phyloP scores from a whole-genome alignment of 1,284 basidiomycete species.

The Trametes polyzona region DNA sequence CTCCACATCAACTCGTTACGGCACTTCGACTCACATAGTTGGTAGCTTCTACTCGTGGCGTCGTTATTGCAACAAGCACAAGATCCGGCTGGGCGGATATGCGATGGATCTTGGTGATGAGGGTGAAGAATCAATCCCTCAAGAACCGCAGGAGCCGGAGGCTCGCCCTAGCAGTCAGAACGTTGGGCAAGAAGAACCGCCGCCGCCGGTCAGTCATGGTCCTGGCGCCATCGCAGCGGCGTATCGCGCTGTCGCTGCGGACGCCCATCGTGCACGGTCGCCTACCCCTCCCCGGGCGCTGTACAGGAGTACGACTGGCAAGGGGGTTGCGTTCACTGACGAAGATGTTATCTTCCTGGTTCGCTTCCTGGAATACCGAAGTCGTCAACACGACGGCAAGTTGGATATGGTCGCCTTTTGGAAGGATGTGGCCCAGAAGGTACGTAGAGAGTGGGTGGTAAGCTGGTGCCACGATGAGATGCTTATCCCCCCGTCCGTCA shows the following conservation, averaged over 20 bases:
- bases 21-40: conserved; percentile 6
- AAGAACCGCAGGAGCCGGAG: conserved; percentile 3
- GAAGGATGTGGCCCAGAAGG: conserved; percentile 81
- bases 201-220: conserved; percentile 29
- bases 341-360: conserved; percentile 78
- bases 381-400: conserved; percentile 56
- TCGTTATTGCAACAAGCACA: conserved; percentile 85
- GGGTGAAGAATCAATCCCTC: conserved; percentile 33
- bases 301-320: conserved; percentile 81
- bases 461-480: too few species aligned
- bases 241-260: conserved; percentile 45
- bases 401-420: conserved; percentile 83
- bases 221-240: conserved; percentile 51
- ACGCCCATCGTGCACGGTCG: conserved; percentile 57
- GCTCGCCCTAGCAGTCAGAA: conserved; percentile 33
- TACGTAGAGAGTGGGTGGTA: too few species aligned
- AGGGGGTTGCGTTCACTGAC: conserved; percentile 82
- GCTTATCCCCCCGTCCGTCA: background rate
- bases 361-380: conserved; percentile 63
- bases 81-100: conserved; percentile 81
- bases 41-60: conserved; percentile 85
- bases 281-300: conserved; percentile 78
- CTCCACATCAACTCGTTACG: background rate
- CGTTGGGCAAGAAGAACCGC: conserved; percentile 40
- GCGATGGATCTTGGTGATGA: conserved; percentile 59